These are phyloP conservation scores for Rhizopogon roseolus DNA, from an alignment of 768 basidiomycete species.

Conservation along the genomic window DNA sequence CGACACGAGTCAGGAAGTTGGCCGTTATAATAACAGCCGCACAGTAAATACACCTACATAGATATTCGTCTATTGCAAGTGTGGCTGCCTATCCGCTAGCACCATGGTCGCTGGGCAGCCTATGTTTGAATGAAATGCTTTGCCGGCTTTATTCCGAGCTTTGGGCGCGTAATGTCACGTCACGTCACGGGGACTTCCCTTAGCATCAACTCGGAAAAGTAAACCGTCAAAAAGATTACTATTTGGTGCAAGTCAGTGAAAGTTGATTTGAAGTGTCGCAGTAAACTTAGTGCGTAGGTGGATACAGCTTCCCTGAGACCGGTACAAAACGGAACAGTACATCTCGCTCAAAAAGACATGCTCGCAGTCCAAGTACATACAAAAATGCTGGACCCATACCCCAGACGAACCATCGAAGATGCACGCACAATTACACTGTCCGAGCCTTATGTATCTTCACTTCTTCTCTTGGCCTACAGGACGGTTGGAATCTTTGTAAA, in stretches of 20 bases:
- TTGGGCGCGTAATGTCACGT: neutral
- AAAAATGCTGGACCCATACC: neutral
- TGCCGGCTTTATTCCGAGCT: too few species aligned
- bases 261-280: too few species aligned
- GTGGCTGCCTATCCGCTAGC: too few species aligned
- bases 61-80: neutral
- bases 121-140: too few species aligned
- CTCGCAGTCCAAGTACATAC: too few species aligned
- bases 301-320: neutral
- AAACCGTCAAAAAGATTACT: too few species aligned
- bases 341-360: too few species aligned
- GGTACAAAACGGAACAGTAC: neutral
- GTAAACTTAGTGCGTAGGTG: too few species aligned
- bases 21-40: neutral
- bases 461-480: conserved; percentile 59
- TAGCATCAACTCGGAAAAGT: too few species aligned
- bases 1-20: neutral
- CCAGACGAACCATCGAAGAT: too few species aligned
- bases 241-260: too few species aligned
- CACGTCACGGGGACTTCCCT: neutral
- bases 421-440: conserved; percentile 5
- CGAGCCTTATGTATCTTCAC: conserved; percentile 86
- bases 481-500: neutral
- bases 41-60: neutral
- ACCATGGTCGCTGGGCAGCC: too few species aligned